Evolutionary conservation across 257 asterid species (phyloP), one percentile per base, ranked within the genome.

Genomic region (Anisodus tanguticus): DNA sequence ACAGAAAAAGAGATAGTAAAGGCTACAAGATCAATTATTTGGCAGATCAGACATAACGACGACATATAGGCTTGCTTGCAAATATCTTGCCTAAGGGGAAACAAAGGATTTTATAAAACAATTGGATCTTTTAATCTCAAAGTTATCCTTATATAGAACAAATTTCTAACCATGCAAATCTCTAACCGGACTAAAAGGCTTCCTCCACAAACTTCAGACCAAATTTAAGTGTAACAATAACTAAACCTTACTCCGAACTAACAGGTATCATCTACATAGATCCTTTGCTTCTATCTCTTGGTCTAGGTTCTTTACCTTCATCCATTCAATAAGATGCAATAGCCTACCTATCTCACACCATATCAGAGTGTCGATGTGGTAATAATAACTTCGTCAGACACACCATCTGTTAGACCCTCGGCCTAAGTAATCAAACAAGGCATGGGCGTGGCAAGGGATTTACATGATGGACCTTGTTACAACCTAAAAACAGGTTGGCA

Each of bases 121-220:
- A 67, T 6, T 67, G 49, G 72, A 67, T 67, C 22, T 37, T 37
- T 13, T 13, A 37, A 67, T 37, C 49, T 35, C 74, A 35, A 67
- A 45, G 49, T 13, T 13, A 67, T 67, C 12, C 74, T 22, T 62
- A 62, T 22, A 22, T 63, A 19, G 39, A 22, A 5, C 62, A 57
- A 58, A 58, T 6, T 58, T 58, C 60, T 12, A 12, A 55, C 60
- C 60, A 55, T 55, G 13, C 60, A 13, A 13, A 12, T 55, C n/a
- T 55, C 64, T 16, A 16, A 58, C 22, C 9, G 26, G 22, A 58
- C 26, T 6, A 58, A n/a, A 58, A 58, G 26, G 49, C 6, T 37
- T 67, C 49, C 74, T 67, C 74, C 5, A 67, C 74, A 67, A 67
- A 67, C 49, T 35, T 67, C 74, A 67, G 49, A 67, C 74, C 49